Evolutionary conservation across 2,329 filamentous ascomycete species (phyloP).

Genomic region (Fusarium sp.): DNA sequence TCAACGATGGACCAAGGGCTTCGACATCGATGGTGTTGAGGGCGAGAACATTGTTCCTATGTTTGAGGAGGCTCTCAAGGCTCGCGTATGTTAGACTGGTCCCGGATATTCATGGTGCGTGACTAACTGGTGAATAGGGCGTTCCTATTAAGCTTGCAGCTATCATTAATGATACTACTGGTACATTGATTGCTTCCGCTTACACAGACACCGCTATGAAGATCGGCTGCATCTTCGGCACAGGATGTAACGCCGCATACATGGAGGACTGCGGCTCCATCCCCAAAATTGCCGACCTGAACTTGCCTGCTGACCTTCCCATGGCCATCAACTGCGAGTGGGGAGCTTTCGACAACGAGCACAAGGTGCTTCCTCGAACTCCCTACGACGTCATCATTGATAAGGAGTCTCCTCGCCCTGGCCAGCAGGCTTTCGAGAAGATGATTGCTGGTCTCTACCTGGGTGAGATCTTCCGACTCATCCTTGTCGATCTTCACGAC

Average conservation of each 20-base stretch:
- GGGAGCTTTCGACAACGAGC: conserved; percentile 96
- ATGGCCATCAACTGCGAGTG: conserved; percentile 99
- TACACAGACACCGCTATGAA: conserved; percentile 96
- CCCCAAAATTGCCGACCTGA: conserved; percentile 93
- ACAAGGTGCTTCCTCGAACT: conserved; percentile 86
- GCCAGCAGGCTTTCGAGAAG: conserved; percentile 96
- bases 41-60: conserved; percentile 90
- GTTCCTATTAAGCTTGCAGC: conserved; percentile 94
- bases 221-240: conserved; percentile 98
- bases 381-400: conserved; percentile 90
- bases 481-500: conserved; percentile 87
- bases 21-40: conserved; percentile 93
- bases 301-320: conserved; percentile 83
- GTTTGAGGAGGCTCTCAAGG: conserved; percentile 82
- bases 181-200: conserved; percentile 93
- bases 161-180: conserved; percentile 97
- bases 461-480: conserved; percentile 92
- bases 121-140: conserved; percentile 64
- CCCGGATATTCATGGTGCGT: not conserved
- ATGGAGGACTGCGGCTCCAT: conserved; percentile 94
- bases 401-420: conserved; percentile 89
- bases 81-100: conserved; percentile 55
- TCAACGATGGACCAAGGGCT: conserved; percentile 97
- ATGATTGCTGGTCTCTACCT: conserved; percentile 97
- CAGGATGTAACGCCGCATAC: conserved; percentile 97